Evolutionary conservation across 116 monocot genomes (phyloP).

Genomic region (Zostera marina): DNA sequence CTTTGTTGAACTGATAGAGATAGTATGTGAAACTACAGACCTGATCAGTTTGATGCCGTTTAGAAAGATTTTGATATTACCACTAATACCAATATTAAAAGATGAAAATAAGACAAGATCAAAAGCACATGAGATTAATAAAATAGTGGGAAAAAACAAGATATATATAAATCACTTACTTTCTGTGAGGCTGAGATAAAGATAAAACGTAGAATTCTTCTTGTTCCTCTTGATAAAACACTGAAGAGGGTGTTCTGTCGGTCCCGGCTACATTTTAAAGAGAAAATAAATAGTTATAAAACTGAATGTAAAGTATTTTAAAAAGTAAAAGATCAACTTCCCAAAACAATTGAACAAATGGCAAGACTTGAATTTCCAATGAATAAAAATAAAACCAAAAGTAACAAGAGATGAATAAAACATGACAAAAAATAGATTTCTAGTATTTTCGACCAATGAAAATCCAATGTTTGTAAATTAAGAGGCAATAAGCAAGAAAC

Average conservation of each 20-base stretch:
- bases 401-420: too few relatives aligned
- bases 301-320: neutral
- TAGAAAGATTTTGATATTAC: neutral
- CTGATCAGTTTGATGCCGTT: too few relatives aligned
- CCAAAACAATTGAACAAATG: neutral
- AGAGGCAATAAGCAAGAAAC: neutral
- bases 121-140: too few relatives aligned
- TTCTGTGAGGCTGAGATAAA: slow-evolving; percentile 45
- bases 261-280: slow-evolving; percentile 32
- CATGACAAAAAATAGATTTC: too few relatives aligned
- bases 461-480: neutral
- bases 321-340: neutral
- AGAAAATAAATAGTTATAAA: slow-evolving; percentile 2
- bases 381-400: too few relatives aligned
- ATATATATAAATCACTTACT: slow-evolving; percentile 18
- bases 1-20: neutral
- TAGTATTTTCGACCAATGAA: too few relatives aligned
- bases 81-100: neutral
- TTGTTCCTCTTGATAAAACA: slow-evolving; percentile 71
- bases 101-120: too few relatives aligned
- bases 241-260: slow-evolving; percentile 37
- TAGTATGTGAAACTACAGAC: too few relatives aligned
- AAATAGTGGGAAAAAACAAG: too few relatives aligned
- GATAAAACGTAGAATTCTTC: slow-evolving; percentile 42
- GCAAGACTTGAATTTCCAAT: too few relatives aligned